phyloP scores from a whole-genome alignment of 306 rosid genomes.

The Cicer yamashitae region DNA sequence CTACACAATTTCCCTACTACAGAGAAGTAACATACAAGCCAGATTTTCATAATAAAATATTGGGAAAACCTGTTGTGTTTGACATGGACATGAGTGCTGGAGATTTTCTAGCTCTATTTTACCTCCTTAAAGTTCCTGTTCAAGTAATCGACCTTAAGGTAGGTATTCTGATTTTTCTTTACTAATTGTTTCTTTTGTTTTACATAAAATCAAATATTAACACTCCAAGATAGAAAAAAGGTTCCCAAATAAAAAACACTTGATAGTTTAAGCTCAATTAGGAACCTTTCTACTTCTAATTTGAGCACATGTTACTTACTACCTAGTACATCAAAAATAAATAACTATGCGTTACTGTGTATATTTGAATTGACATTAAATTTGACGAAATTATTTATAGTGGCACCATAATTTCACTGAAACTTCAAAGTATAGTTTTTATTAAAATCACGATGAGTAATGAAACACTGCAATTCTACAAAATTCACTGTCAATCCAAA shows the following conservation, averaged over 20 bases:
- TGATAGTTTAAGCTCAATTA: background rate
- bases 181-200: slow-evolving; percentile 38
- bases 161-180: slow-evolving; percentile 49
- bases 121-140: slow-evolving; percentile 82
- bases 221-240: background rate
- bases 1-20: slow-evolving; percentile 76
- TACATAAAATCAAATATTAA: background rate
- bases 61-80: slow-evolving; percentile 83
- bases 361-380: too few species aligned
- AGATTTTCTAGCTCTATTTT: slow-evolving; percentile 82
- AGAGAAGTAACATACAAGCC: slow-evolving; percentile 70
- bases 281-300: background rate
- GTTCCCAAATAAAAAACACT: background rate
- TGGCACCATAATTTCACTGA: too few species aligned
- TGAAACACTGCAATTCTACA: too few species aligned
- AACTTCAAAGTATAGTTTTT: too few species aligned
- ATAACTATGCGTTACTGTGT: too few species aligned
- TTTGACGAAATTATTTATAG: too few species aligned
- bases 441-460: too few species aligned
- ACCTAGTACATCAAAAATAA: too few species aligned
- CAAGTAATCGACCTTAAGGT: slow-evolving; percentile 86
- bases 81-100: slow-evolving; percentile 99
- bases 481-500: too few species aligned
- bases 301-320: too few species aligned
- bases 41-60: slow-evolving; percentile 50